A percentile compares a stretch with the other conserved stretches of the same genome.
Evolutionary conservation across 2,329 filamentous ascomycete species (phyloP).

Genomic region (Arthrocladium fulminans): DNA sequence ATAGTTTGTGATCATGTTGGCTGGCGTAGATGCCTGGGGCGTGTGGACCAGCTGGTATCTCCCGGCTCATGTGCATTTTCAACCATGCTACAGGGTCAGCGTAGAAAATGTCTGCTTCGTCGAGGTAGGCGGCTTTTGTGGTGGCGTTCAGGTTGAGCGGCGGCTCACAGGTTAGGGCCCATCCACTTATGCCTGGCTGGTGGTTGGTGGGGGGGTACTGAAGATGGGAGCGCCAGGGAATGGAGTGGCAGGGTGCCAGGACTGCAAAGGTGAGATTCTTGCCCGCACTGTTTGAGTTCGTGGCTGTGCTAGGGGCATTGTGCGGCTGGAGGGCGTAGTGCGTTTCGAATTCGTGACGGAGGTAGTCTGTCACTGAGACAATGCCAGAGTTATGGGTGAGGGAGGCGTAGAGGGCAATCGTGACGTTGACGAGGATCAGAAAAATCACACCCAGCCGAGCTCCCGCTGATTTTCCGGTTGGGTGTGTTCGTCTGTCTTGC

Average conservation of each 20-base stretch:
- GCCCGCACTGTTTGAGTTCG: neutral
- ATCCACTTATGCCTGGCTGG: constrained; percentile 53
- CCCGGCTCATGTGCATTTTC: constrained; percentile 40
- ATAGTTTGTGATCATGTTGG: constrained; percentile 2
- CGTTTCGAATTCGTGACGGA: constrained; percentile 64
- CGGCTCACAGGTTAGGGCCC: constrained; percentile 84
- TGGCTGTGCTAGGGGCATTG: constrained; percentile 1
- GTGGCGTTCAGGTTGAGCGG: constrained; percentile 57
- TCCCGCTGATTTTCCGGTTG: neutral
- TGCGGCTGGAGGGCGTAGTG: constrained; percentile 37
- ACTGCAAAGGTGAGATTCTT: constrained; percentile 56
- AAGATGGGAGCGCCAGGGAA: constrained; percentile 85
- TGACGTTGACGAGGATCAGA: constrained; percentile 60
- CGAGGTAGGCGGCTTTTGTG: constrained; percentile 62
- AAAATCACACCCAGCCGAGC: constrained; percentile 38
- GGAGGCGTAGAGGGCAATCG: constrained; percentile 65
- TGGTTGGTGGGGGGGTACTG: constrained; percentile 48
- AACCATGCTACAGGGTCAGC: constrained; percentile 53
- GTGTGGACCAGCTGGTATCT: constrained; percentile 8
- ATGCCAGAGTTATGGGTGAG: constrained; percentile 73
- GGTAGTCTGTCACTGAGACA: constrained; percentile 61
- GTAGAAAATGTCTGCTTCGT: constrained; percentile 91
- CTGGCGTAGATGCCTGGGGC: constrained; percentile 9
- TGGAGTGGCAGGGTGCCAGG: constrained; percentile 91
- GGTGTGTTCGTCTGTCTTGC: constrained; percentile 7